Evolutionary conservation across 2,329 filamentous ascomycete genomes (phyloP).

Genomic region (Pseudogymnoascus sp.): DNA sequence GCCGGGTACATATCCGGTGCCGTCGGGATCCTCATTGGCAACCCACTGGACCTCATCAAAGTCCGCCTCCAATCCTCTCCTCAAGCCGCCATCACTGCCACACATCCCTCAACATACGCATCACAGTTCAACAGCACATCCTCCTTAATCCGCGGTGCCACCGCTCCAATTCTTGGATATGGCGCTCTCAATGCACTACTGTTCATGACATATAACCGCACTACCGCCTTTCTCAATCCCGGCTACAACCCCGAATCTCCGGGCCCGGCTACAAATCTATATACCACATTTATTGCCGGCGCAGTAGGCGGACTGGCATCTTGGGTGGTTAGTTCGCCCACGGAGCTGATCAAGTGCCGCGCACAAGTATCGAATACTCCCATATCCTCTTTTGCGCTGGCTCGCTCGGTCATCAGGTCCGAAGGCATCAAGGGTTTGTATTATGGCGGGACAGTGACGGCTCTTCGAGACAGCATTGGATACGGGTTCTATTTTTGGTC

Average conservation of each 20-base stretch:
- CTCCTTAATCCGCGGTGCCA: constrained; percentile 54
- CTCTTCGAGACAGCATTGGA: constrained; percentile 76
- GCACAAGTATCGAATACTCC: constrained; percentile 55
- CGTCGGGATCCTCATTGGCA: constrained; percentile 78
- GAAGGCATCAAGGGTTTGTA: constrained; percentile 67
- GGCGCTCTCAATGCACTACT: constrained; percentile 85
- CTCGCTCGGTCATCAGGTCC: constrained; percentile 49
- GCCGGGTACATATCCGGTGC: constrained; percentile 85
- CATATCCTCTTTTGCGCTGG: constrained; percentile 26
- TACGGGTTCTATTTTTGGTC: constrained; percentile 98
- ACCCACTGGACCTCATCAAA: constrained; percentile 74
- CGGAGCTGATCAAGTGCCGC: constrained; percentile 84
- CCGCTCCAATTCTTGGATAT: constrained; percentile 81
- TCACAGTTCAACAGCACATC: constrained; percentile 32
- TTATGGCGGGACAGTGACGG: constrained; percentile 72
- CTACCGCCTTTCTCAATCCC: constrained; percentile 53
- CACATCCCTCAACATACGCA: constrained; percentile 20
- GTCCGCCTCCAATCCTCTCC: constrained; percentile 59
- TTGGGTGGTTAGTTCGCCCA: constrained; percentile 79
- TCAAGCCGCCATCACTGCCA: constrained; percentile 16
- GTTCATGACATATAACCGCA: constrained; percentile 84
- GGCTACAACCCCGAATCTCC: constrained; percentile 23
- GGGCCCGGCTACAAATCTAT: constrained; percentile 41
- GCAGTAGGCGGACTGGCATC: constrained; percentile 75
- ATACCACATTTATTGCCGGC: constrained; percentile 70